These are phyloP conservation scores for Fusarium albosuccineum DNA, from an alignment of 2,329 filamentous ascomycete genomes.

Conservation along the genomic window DNA sequence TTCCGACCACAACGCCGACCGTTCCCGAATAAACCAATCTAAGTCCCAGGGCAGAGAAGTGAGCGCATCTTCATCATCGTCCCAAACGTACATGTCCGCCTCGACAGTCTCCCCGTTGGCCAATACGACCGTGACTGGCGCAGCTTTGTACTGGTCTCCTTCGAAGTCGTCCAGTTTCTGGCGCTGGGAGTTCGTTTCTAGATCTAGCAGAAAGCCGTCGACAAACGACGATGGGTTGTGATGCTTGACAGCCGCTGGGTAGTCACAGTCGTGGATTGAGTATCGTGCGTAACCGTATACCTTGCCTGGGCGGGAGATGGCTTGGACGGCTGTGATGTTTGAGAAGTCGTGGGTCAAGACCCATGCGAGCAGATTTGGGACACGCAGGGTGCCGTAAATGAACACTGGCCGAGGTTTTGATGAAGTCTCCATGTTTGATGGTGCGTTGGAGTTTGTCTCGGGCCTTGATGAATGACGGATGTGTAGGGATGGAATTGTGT, in stretches of 20 bases:
- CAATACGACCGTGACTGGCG: conserved; percentile 19
- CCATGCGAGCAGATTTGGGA: background rate
- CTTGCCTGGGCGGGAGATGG: background rate
- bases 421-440: background rate
- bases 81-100: conserved; percentile 51
- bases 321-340: background rate
- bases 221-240: background rate
- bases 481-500: too few relatives aligned
- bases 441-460: too few relatives aligned
- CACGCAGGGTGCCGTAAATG: background rate
- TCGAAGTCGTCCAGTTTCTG: conserved; percentile 52
- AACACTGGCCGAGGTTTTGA: background rate
- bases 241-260: background rate
- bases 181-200: background rate
- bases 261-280: background rate
- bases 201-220: background rate
- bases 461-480: too few relatives aligned
- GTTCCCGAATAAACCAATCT: background rate
- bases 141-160: conserved; percentile 41
- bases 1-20: too few relatives aligned
- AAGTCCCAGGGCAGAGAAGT: too few relatives aligned
- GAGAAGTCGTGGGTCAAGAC: background rate
- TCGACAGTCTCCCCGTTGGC: conserved; percentile 33
- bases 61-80: conserved; percentile 23
- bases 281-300: background rate